Conservation (phyloP, 2,329 filamentous ascomycete genomes). For the Verticillium zaregamsianum region DNA sequence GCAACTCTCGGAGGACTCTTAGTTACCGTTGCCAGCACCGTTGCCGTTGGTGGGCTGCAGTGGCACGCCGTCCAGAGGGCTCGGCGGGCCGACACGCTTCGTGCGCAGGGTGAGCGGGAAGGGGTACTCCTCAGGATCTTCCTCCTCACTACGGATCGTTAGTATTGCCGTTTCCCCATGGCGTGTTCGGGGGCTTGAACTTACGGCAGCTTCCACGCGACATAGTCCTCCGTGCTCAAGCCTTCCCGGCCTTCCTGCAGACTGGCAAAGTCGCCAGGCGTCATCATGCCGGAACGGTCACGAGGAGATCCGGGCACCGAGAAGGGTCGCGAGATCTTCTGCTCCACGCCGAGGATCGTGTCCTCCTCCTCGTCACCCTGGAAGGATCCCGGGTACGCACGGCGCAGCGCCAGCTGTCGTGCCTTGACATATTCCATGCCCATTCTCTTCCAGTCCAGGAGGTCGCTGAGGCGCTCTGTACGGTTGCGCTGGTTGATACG, state of each 20-base stretch:
- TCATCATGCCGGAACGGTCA: slow-evolving; percentile 96
- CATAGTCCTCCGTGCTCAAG: slow-evolving; percentile 92
- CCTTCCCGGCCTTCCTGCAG: slow-evolving; percentile 93
- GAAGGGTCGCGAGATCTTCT: slow-evolving; percentile 92
- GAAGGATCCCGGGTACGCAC: slow-evolving; percentile 89
- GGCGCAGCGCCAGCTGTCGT: slow-evolving; percentile 81
- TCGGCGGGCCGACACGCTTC: slow-evolving; percentile 39
- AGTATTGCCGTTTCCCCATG: slow-evolving; percentile 14
- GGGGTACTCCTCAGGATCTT: slow-evolving; percentile 74
- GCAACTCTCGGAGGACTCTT: not conserved
- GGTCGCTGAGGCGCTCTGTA: slow-evolving; percentile 88
- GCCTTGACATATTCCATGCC: slow-evolving; percentile 99
- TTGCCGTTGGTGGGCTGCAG: slow-evolving; percentile 14
- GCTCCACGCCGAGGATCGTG: slow-evolving; percentile 87
- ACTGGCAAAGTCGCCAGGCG: slow-evolving; percentile 94
- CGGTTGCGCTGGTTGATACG: slow-evolving; percentile 98
- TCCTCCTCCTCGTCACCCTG: slow-evolving; percentile 76
- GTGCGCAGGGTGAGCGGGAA: slow-evolving; percentile 55
- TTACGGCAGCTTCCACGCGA: slow-evolving; percentile 97
- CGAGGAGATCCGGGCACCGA: slow-evolving; percentile 91
- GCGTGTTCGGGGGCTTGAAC: slow-evolving; percentile 23
- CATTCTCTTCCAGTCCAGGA: slow-evolving; percentile 99
- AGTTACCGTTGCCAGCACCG: not conserved
- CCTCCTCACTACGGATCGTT: slow-evolving; percentile 67
- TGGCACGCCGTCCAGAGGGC: slow-evolving; percentile 36